Percentiles rank a stretch among this genome's conserved stretches.
phyloP scores from a whole-genome alignment of 345 rosid species.

The Microthlaspi erraticum region DNA sequence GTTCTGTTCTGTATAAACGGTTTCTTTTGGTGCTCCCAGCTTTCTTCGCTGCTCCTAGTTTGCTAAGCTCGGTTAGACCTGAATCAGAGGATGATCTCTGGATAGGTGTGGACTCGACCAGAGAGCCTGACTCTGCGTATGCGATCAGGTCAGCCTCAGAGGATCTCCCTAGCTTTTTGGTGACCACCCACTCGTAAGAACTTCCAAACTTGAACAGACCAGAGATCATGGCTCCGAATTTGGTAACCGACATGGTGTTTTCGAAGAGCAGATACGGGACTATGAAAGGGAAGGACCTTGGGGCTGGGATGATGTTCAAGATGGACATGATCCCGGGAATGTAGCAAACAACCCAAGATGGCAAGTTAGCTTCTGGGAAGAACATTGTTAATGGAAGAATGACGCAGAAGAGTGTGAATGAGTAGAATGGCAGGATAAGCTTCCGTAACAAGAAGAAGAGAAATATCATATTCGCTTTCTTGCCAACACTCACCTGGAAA shows the following conservation, averaged over 20 bases:
- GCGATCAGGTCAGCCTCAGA: slow-evolving; percentile 88
- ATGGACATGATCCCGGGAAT: slow-evolving; percentile 81
- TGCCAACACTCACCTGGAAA: slow-evolving; percentile 63
- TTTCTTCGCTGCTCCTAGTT: slow-evolving; percentile 48
- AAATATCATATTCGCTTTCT: slow-evolving; percentile 85
- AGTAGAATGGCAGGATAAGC: slow-evolving; percentile 87
- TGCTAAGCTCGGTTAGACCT: slow-evolving; percentile 64
- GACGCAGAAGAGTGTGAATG: slow-evolving; percentile 93
- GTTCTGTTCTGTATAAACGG: slow-evolving; percentile 73
- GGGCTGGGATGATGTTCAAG: slow-evolving; percentile 77
- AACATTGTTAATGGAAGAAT: slow-evolving; percentile 88
- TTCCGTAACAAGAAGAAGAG: slow-evolving; percentile 85
- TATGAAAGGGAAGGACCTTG: slow-evolving; percentile 84
- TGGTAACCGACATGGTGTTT: slow-evolving; percentile 97
- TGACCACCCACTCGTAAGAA: slow-evolving; percentile 93
- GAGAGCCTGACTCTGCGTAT: slow-evolving; percentile 62
- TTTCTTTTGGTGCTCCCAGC: slow-evolving; percentile 57
- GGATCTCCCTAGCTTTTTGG: slow-evolving; percentile 90
- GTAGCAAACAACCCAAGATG: slow-evolving; percentile 93
- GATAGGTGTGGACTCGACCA: slow-evolving; percentile 47
- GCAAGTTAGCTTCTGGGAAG: slow-evolving; percentile 86
- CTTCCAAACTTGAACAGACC: slow-evolving; percentile 82
- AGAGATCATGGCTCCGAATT: slow-evolving; percentile 94
- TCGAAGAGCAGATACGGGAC: slow-evolving; percentile 95
- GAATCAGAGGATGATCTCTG: slow-evolving; percentile 73